These are phyloP conservation scores for Claviceps purpurea DNA, from an alignment of 2,329 filamentous ascomycete species.

Conservation along the genomic window DNA sequence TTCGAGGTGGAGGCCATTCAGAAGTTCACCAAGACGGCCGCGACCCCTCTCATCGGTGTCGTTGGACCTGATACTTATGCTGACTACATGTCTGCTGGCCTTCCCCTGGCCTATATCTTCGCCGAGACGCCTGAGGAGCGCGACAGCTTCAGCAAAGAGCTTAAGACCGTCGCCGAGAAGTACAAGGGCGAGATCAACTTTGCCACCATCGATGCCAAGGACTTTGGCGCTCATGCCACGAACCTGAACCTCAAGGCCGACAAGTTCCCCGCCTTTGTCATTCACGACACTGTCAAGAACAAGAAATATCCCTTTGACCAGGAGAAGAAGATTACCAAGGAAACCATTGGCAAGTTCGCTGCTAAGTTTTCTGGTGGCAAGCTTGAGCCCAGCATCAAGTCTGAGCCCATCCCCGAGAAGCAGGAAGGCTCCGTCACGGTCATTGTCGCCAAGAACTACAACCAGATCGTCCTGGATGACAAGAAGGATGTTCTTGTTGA, in stretches of 20 bases:
- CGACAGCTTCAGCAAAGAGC: slow-evolving; percentile 55
- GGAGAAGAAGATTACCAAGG: slow-evolving; percentile 60
- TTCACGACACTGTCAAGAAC: slow-evolving; percentile 92
- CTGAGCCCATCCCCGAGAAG: slow-evolving; percentile 86
- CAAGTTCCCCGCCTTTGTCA: slow-evolving; percentile 94
- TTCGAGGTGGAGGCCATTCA: slow-evolving; percentile 72
- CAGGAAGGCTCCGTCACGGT: slow-evolving; percentile 81
- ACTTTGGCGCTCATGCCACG: slow-evolving; percentile 84
- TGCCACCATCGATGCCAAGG: slow-evolving; percentile 88
- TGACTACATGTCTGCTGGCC: slow-evolving; percentile 81
- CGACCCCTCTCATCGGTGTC: slow-evolving; percentile 86
- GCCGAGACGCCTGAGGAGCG: slow-evolving; percentile 86
- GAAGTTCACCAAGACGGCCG: slow-evolving; percentile 69
- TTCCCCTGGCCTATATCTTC: slow-evolving; percentile 96
- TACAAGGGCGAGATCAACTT: slow-evolving; percentile 95
- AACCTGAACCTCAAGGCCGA: slow-evolving; percentile 96
- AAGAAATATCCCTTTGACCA: slow-evolving; percentile 93
- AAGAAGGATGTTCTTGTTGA: slow-evolving; percentile 94
- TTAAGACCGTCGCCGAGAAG: slow-evolving; percentile 82
- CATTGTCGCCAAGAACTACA: slow-evolving; percentile 88
- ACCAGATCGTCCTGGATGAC: slow-evolving; percentile 81
- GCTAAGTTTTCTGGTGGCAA: slow-evolving; percentile 77
- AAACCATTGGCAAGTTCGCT: slow-evolving; percentile 67
- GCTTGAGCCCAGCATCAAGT: slow-evolving; percentile 94
- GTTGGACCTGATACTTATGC: slow-evolving; percentile 95